Percentiles rank a stretch among this genome's conserved stretches.
These are phyloP conservation scores for Gossypium herbaceum DNA, from an alignment of 345 rosid species.

Conservation along the genomic window DNA sequence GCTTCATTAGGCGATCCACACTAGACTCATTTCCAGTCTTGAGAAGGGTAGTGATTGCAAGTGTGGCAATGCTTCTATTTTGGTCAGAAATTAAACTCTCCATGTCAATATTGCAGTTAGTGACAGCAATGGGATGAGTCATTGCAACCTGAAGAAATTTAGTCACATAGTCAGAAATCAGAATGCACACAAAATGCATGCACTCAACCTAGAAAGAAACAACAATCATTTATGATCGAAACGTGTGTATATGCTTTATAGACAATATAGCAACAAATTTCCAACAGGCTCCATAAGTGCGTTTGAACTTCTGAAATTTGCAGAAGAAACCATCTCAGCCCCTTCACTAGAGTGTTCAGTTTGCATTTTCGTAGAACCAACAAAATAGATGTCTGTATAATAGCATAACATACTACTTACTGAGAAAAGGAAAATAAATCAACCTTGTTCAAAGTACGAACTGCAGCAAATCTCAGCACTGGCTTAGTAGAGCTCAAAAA, in stretches of 20 bases:
- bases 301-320: neutral
- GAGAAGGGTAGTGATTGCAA: conserved; percentile 92
- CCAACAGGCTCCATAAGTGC: neutral
- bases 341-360: neutral
- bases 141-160: conserved; percentile 74
- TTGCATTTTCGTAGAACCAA: neutral
- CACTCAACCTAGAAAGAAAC: neutral
- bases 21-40: conserved; percentile 99
- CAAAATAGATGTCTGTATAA: neutral
- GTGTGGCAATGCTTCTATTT: conserved; percentile 98
- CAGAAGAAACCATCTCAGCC: neutral
- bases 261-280: neutral
- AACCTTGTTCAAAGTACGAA: conserved; percentile 97
- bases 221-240: neutral
- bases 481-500: conserved; percentile 97
- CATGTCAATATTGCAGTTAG: conserved; percentile 98
- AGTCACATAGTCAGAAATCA: conserved; percentile 3
- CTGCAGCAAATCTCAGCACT: conserved; percentile 94
- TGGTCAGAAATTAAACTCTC: conserved; percentile 97
- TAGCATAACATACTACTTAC: neutral
- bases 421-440: conserved; percentile 11
- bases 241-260: neutral
- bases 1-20: conserved; percentile 98
- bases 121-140: conserved; percentile 98
- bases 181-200: neutral